Conservation (phyloP, 1,284 basidiomycete genomes). For the Cerrena zonata region DNA sequence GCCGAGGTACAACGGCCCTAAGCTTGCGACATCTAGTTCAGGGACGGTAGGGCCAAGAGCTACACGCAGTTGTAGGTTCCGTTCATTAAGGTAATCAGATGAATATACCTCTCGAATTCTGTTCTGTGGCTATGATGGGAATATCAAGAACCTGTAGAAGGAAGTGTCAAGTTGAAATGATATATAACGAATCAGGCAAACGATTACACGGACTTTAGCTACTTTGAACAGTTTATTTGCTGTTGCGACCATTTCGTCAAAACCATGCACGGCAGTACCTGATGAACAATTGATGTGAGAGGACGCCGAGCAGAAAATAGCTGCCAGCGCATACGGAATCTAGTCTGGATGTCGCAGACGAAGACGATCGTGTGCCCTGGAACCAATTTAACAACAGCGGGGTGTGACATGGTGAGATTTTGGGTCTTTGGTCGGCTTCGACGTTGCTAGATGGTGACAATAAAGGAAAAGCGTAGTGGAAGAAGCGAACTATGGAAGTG, state of each 20-base stretch:
- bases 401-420: conserved; percentile 15
- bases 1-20: conserved; percentile 55
- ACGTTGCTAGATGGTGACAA: too few relatives aligned
- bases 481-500: too few relatives aligned
- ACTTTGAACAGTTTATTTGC: conserved; percentile 71
- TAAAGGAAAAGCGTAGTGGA: too few relatives aligned
- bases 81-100: not conserved
- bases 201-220: conserved; percentile 60
- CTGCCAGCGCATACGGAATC: conserved; percentile 68
- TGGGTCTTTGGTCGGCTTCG: not conserved
- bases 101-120: conserved; percentile 68
- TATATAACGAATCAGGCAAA: not conserved
- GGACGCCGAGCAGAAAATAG: not conserved
- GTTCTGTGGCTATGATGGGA: conserved; percentile 76
- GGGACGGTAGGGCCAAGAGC: conserved; percentile 70
- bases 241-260: conserved; percentile 63
- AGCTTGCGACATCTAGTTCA: conserved; percentile 53
- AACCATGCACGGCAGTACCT: conserved; percentile 60
- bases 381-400: conserved; percentile 35
- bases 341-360: conserved; percentile 74
- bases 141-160: conserved; percentile 54
- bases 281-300: not conserved
- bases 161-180: not conserved
- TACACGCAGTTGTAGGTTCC: conserved; percentile 22
- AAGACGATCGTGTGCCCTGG: conserved; percentile 59